A percentile compares a stretch with the other conserved stretches of the same genome.
phyloP scores from a whole-genome alignment of 2,329 filamentous ascomycete genomes.

The Davidsoniella australis region DNA sequence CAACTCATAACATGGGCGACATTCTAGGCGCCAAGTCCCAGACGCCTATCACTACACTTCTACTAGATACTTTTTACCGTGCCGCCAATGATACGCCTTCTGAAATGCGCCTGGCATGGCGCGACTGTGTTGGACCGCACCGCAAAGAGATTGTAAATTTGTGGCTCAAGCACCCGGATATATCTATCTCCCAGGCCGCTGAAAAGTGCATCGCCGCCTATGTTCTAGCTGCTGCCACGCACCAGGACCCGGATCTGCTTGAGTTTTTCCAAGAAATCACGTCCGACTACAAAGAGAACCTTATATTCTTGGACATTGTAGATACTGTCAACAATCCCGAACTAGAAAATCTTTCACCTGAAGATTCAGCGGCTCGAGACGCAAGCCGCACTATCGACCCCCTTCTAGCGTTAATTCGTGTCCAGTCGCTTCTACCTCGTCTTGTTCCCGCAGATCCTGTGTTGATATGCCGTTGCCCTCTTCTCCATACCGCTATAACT shows the following conservation, averaged over 20 bases:
- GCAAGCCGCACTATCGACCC: background rate
- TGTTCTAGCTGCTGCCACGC: background rate
- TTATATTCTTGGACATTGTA: background rate
- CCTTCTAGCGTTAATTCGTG: background rate
- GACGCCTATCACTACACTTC: background rate
- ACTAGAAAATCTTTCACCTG: too few species aligned
- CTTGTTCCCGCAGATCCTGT: conserved; percentile 1
- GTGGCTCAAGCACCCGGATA: conserved; percentile 7
- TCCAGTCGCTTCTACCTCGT: conserved; percentile 2
- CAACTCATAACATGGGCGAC: conserved; percentile 2
- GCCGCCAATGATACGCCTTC: background rate
- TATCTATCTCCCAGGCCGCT: conserved; percentile 1
- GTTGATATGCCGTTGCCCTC: too few species aligned
- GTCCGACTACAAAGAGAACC: background rate
- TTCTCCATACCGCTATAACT: background rate
- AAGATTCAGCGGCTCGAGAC: background rate
- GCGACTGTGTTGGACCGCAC: background rate
- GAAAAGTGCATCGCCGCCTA: conserved; percentile 3
- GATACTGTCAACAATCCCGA: background rate
- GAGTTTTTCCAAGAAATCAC: conserved; percentile 1
- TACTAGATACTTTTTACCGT: conserved; percentile 4
- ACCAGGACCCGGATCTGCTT: background rate
- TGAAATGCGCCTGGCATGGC: conserved; percentile 7
- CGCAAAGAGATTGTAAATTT: conserved; percentile 7
- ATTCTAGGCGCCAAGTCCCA: conserved; percentile 2